Percentiles rank a stretch among this genome's conserved stretches.
These are phyloP conservation scores for Lentinus brumalis DNA, from an alignment of 768 basidiomycete genomes.

Conservation along the genomic window DNA sequence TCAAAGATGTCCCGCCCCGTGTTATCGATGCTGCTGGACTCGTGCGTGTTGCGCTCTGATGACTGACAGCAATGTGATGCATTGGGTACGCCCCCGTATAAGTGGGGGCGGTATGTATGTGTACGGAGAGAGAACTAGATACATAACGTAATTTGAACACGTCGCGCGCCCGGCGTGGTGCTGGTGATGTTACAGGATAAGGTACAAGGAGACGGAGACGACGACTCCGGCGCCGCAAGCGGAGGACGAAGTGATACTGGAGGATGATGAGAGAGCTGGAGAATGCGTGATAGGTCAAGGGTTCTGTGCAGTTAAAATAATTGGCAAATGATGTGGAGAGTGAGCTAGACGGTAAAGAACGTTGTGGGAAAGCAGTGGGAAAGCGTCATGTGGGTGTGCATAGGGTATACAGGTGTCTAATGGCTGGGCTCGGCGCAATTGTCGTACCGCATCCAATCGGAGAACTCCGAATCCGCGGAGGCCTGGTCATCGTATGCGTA, in stretches of 20 bases:
- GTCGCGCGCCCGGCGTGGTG: neutral
- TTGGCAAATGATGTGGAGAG: neutral
- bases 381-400: neutral
- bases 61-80: constrained; percentile 2
- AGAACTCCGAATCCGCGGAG: constrained; percentile 8
- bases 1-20: neutral
- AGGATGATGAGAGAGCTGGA: neutral
- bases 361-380: neutral
- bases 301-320: neutral
- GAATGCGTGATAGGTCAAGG: neutral
- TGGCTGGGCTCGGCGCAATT: neutral
- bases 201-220: neutral
- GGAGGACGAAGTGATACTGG: neutral
- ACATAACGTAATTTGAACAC: neutral
- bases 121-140: constrained; percentile 1
- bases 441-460: constrained; percentile 15
- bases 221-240: neutral
- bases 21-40: neutral
- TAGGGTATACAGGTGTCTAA: neutral
- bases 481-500: neutral
- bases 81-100: constrained; percentile 14
- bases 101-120: neutral
- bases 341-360: neutral
- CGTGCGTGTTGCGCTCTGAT: neutral
- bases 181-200: neutral